Evolutionary conservation across 179 eudicot species (phyloP).

Genomic region (Spergularia azorica): DNA sequence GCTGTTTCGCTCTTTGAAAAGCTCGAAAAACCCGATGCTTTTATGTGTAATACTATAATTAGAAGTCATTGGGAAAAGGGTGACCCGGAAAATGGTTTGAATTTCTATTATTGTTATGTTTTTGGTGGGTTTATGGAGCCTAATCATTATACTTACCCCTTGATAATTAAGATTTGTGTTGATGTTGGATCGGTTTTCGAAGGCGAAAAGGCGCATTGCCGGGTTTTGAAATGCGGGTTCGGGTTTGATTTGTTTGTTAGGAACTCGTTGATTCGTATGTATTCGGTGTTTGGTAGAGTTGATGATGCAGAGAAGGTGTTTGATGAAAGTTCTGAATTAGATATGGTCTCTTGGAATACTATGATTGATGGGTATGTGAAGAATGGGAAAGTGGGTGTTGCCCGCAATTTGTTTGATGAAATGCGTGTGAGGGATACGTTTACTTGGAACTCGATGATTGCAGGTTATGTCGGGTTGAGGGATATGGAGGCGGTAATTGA

Average conservation of each 20-base stretch:
- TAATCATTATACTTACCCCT: constrained; percentile 58
- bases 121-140: constrained; percentile 36
- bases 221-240: constrained; percentile 50
- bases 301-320: constrained; percentile 54
- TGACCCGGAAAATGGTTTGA: constrained; percentile 34
- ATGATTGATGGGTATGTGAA: constrained; percentile 67
- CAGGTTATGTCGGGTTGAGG: constrained; percentile 48
- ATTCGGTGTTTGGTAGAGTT: constrained; percentile 40
- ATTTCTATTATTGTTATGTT: constrained; percentile 41
- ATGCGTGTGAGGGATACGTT: constrained; percentile 51
- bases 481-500: constrained; percentile 34
- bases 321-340: constrained; percentile 46
- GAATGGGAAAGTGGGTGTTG: constrained; percentile 43
- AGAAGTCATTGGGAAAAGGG: constrained; percentile 41
- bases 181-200: constrained; percentile 40
- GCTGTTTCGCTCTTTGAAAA: constrained; percentile 40
- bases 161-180: constrained; percentile 46
- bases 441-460: constrained; percentile 60
- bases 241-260: constrained; percentile 52
- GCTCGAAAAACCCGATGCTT: constrained; percentile 53
- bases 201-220: constrained; percentile 48
- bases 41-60: constrained; percentile 53
- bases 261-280: constrained; percentile 63
- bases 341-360: constrained; percentile 62
- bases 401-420: constrained; percentile 46